Percentiles rank a stretch among this genome's conserved stretches.
These are phyloP conservation scores for Schizochytrium sp. DNA, from an alignment of 108 stramenopile species.

Conservation along the genomic window DNA sequence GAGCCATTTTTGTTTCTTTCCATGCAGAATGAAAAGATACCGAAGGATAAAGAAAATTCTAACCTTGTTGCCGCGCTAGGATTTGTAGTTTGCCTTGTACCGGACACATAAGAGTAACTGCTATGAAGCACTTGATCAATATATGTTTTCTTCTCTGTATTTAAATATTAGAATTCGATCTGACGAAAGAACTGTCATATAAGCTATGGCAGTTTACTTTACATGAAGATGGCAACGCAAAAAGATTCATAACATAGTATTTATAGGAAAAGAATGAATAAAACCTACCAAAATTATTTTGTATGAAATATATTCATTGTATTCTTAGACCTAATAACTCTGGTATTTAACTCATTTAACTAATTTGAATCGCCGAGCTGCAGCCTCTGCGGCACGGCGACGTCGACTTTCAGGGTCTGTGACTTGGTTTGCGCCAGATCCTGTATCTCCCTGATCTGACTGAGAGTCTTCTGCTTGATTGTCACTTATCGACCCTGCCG, in stretches of 20 bases:
- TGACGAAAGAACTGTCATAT: too few species aligned
- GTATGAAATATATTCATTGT: too few species aligned
- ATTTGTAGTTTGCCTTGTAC: background rate
- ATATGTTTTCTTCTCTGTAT: background rate
- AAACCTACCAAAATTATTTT: too few species aligned
- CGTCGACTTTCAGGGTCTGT: background rate
- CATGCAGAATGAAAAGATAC: constrained; percentile 32
- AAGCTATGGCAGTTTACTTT: too few species aligned
- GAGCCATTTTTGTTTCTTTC: background rate
- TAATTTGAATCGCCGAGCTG: background rate
- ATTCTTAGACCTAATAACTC: background rate
- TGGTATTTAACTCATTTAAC: background rate
- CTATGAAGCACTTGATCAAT: background rate
- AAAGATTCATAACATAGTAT: too few species aligned
- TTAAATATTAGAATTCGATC: background rate
- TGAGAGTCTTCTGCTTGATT: background rate
- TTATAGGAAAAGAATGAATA: too few species aligned
- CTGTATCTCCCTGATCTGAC: background rate
- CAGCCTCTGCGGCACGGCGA: background rate
- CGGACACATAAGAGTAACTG: background rate
- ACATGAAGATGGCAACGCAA: too few species aligned
- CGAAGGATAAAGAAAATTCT: constrained; percentile 20
- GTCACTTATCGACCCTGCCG: background rate
- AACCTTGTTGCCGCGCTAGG: constrained; percentile 6
- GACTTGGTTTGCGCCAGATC: background rate